These are phyloP conservation scores for Phytophthora agathidicida DNA, from an alignment of 352 stramenopile species.

Conservation along the genomic window DNA sequence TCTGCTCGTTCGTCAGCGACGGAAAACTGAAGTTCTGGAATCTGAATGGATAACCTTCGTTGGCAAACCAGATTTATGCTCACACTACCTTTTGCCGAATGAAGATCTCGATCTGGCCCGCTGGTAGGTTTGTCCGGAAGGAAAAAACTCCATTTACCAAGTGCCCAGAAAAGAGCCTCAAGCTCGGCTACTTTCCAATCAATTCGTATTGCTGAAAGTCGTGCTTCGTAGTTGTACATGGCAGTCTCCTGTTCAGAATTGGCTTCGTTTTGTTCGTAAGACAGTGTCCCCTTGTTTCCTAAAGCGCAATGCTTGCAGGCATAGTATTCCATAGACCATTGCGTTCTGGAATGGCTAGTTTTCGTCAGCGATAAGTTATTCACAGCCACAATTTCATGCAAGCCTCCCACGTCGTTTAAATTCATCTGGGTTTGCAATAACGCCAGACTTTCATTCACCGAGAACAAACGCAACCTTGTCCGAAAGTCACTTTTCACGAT, in stretches of 20 bases:
- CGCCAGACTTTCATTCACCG: slow-evolving; percentile 32
- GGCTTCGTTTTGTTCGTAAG: slow-evolving; percentile 24
- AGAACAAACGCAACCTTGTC: slow-evolving; percentile 45
- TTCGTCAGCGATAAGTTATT: slow-evolving; percentile 41
- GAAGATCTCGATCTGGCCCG: slow-evolving; percentile 31
- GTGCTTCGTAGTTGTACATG: slow-evolving; percentile 76
- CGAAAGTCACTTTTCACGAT: slow-evolving; percentile 44
- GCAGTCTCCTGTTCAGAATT: slow-evolving; percentile 43
- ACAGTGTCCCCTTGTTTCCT: slow-evolving; percentile 15
- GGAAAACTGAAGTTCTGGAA: slow-evolving; percentile 37
- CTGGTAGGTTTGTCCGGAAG: slow-evolving; percentile 43
- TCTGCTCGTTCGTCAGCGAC: slow-evolving; percentile 34
- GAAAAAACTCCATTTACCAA: slow-evolving; percentile 86
- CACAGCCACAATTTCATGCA: slow-evolving; percentile 56
- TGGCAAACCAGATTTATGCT: slow-evolving; percentile 39
- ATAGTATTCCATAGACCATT: slow-evolving; percentile 55
- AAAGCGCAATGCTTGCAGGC: slow-evolving; percentile 47
- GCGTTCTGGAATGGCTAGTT: slow-evolving; percentile 55
- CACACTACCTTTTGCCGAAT: slow-evolving; percentile 27
- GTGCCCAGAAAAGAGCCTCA: slow-evolving; percentile 65
- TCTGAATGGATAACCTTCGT: slow-evolving; percentile 33
- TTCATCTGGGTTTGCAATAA: slow-evolving; percentile 37
- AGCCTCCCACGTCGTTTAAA: slow-evolving; percentile 16
- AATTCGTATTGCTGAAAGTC: slow-evolving; percentile 51
- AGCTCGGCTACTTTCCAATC: slow-evolving; percentile 64